phyloP scores from a whole-genome alignment of 2,329 filamentous ascomycete species.

The Alternaria incomplexa region DNA sequence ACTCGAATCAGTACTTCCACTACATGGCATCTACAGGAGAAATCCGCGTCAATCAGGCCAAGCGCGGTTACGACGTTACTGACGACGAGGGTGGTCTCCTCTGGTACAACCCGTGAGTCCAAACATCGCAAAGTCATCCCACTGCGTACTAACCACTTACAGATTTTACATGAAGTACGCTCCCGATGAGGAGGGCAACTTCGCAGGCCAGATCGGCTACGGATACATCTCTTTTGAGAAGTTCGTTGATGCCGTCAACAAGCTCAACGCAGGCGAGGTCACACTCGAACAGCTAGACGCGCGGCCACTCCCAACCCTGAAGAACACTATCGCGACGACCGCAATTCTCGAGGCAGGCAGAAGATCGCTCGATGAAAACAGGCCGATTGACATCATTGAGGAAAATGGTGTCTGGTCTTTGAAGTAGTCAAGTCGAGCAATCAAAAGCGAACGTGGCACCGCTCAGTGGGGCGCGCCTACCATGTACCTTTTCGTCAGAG shows the following conservation, averaged over 20 bases:
- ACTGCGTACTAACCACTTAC: constrained; percentile 10
- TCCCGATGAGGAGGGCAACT: constrained; percentile 93
- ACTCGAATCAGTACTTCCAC: constrained; percentile 97
- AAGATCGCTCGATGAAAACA: constrained; percentile 80
- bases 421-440: constrained; percentile 49
- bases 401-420: constrained; percentile 72
- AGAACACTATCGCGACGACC: constrained; percentile 89
- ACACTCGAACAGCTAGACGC: constrained; percentile 78
- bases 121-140: no score
- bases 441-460: not conserved
- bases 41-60: constrained; percentile 89
- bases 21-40: constrained; percentile 86
- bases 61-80: constrained; percentile 93
- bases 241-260: constrained; percentile 85
- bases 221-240: constrained; percentile 96
- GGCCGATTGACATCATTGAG: constrained; percentile 76
- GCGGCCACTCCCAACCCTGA: constrained; percentile 81
- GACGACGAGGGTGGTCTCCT: constrained; percentile 74
- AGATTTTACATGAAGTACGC: constrained; percentile 93
- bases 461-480: not conserved
- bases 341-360: constrained; percentile 89
- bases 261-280: constrained; percentile 74
- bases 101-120: constrained; percentile 81
- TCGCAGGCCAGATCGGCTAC: constrained; percentile 88
- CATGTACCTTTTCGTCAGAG: not conserved